These are phyloP conservation scores for Aspergillus carbonarius DNA, from an alignment of 2,329 filamentous ascomycete genomes.

Conservation along the genomic window DNA sequence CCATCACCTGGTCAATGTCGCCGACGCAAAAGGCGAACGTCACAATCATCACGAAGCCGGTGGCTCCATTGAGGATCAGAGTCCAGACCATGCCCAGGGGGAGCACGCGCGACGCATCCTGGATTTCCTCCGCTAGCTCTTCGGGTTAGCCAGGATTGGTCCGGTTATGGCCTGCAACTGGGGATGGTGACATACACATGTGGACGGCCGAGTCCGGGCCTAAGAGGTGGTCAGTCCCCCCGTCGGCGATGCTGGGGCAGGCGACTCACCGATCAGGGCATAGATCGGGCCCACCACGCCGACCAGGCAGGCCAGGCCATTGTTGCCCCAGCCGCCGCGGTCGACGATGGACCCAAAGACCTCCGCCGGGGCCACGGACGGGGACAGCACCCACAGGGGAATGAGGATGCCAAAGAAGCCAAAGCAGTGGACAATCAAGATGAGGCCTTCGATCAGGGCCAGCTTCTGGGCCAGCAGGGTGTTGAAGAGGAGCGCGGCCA, in stretches of 20 bases:
- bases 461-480: slow-evolving; percentile 47
- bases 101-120: slow-evolving; percentile 48
- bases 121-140: slow-evolving; percentile 50
- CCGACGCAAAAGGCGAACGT: slow-evolving; percentile 47
- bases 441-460: slow-evolving; percentile 52
- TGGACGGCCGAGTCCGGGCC: slow-evolving; percentile 36
- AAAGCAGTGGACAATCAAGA: slow-evolving; percentile 51
- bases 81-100: slow-evolving; percentile 51
- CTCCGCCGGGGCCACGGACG: slow-evolving; percentile 26
- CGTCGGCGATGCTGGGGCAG: too few relatives aligned
- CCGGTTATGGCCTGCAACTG: too few relatives aligned
- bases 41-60: slow-evolving; percentile 49
- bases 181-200: slow-evolving; percentile 26
- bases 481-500: slow-evolving; percentile 53
- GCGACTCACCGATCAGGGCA: slow-evolving; percentile 22
- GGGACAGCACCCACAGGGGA: slow-evolving; percentile 36
- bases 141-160: not conserved
- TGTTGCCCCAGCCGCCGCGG: slow-evolving; percentile 37
- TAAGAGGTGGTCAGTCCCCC: not conserved
- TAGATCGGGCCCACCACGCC: slow-evolving; percentile 31
- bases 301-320: slow-evolving; percentile 41
- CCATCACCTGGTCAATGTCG: slow-evolving; percentile 40
- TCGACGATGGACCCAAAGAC: slow-evolving; percentile 40
- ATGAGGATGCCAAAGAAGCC: slow-evolving; percentile 48
- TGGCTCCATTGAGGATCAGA: slow-evolving; percentile 48